phyloP scores from a whole-genome alignment of 2,329 filamentous ascomycete genomes.

The Cadophora malorum region DNA sequence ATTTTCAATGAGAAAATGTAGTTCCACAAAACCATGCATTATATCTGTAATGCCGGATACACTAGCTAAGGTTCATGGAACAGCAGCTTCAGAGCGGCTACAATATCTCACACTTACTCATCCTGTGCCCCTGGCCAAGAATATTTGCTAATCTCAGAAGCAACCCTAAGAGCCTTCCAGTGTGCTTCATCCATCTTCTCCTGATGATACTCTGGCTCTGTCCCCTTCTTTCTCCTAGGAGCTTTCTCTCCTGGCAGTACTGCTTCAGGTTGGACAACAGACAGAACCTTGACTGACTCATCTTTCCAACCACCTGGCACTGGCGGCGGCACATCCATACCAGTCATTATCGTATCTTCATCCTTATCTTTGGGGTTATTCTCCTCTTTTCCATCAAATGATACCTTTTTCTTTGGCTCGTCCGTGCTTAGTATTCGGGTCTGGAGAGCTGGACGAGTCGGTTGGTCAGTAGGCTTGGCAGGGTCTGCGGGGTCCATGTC shows the following conservation, averaged over 20 bases:
- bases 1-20: no score
- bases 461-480: neutral
- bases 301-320: neutral
- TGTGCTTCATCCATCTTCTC: conserved; percentile 12
- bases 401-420: neutral
- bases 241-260: neutral
- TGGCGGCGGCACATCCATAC: neutral
- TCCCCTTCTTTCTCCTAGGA: conserved; percentile 3
- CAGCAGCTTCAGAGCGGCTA: neutral
- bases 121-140: neutral
- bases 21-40: no score
- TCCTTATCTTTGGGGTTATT: neutral
- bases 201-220: conserved; percentile 9
- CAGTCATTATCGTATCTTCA: neutral
- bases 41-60: no score
- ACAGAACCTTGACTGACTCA: neutral
- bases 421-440: neutral
- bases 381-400: neutral
- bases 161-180: conserved; percentile 1
- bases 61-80: no score
- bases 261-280: neutral
- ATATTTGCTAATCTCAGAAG: conserved; percentile 8
- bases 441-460: neutral
- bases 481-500: no score
- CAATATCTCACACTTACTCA: neutral